Evolutionary conservation across 441 rosid species (phyloP).

Genomic region (Brassica hybrid): DNA sequence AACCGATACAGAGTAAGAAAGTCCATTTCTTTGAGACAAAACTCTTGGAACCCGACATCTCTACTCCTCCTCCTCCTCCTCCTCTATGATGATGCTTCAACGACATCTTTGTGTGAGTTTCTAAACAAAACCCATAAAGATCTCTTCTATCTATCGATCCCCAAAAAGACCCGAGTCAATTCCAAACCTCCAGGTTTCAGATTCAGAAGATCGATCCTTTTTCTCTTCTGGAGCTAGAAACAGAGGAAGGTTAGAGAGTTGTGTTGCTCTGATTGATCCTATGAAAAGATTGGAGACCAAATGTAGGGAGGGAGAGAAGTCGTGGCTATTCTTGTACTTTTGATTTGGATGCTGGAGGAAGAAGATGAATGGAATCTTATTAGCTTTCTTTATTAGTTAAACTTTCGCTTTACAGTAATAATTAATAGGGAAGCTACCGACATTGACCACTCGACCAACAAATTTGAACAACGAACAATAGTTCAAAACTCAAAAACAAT

Average conservation of each 20-base stretch:
- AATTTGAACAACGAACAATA: not conserved
- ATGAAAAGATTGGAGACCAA: slow-evolving; percentile 11
- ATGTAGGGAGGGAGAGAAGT: slow-evolving; percentile 24
- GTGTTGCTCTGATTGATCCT: slow-evolving; percentile 22
- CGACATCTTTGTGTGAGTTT: slow-evolving; percentile 48
- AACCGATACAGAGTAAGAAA: slow-evolving; percentile 73
- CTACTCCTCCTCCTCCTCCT: slow-evolving; percentile 61
- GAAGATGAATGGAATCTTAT: slow-evolving; percentile 31
- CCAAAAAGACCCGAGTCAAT: slow-evolving; percentile 27
- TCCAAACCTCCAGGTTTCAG: slow-evolving; percentile 51
- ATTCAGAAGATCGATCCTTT: slow-evolving; percentile 39
- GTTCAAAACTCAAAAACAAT: no score
- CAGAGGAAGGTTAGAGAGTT: slow-evolving; percentile 2
- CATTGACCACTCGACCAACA: not conserved
- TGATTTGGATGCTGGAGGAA: slow-evolving; percentile 30
- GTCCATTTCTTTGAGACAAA: slow-evolving; percentile 77
- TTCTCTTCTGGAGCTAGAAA: not conserved
- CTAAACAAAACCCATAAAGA: slow-evolving; percentile 18
- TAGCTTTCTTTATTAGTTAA: not conserved
- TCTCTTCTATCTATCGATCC: no score
- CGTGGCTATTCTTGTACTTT: slow-evolving; percentile 28
- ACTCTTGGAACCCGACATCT: slow-evolving; percentile 57
- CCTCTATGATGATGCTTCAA: slow-evolving; percentile 64
- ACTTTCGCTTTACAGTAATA: not conserved
- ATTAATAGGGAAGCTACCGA: not conserved